phyloP scores from a whole-genome alignment of 192 early-diverging fungal species.

The Haplosporangium gracile region DNA sequence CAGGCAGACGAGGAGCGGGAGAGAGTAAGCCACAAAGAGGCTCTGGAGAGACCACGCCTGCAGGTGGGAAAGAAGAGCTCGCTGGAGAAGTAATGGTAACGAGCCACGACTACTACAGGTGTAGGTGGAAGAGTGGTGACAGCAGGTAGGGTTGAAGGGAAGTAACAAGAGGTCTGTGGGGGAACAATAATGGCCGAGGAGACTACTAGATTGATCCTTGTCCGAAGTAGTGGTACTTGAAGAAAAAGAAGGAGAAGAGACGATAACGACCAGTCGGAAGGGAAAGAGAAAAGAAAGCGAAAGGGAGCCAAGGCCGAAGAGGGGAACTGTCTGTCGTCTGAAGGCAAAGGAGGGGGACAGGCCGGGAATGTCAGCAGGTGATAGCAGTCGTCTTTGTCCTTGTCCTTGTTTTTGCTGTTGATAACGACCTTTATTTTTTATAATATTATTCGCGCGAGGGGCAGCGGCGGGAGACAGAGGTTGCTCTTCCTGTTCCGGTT shows the following conservation, averaged over 20 bases:
- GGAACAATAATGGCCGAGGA: neutral
- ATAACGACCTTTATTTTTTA: neutral
- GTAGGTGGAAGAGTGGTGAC: neutral
- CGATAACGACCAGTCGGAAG: neutral
- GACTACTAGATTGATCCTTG: neutral
- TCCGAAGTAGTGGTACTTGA: neutral
- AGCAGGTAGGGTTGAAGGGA: too few species aligned
- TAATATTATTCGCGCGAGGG: neutral
- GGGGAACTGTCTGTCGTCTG: neutral
- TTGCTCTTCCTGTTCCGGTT: neutral
- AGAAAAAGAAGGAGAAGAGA: neutral
- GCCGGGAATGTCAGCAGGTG: conserved; percentile 3
- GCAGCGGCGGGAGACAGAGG: neutral
- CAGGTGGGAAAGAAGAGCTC: neutral
- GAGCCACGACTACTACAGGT: neutral
- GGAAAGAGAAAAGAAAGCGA: neutral
- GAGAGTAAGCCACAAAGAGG: conserved; percentile 28
- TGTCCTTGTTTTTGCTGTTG: neutral
- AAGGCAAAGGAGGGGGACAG: neutral
- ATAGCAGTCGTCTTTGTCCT: neutral
- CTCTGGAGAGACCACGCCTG: conserved; percentile 29
- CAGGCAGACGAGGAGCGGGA: conserved; percentile 37
- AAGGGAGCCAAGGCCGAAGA: neutral
- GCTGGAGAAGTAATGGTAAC: neutral
- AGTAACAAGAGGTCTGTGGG: neutral